These are phyloP conservation scores for Didymella glomerata DNA, from an alignment of 2,329 filamentous ascomycete genomes.

Conservation along the genomic window DNA sequence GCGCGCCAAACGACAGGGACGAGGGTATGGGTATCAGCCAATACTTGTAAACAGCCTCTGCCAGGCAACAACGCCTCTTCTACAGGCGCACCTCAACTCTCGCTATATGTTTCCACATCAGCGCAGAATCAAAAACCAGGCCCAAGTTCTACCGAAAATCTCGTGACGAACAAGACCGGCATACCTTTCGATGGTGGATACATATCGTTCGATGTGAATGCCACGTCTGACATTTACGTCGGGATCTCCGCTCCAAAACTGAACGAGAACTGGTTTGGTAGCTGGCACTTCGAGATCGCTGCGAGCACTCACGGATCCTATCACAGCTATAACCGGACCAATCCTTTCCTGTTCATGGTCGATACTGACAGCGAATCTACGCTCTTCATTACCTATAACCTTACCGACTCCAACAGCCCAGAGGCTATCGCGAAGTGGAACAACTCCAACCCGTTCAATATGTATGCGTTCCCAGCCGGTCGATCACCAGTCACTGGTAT, in stretches of 20 bases:
- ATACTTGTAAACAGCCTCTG: constrained; percentile 81
- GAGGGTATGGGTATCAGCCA: constrained; percentile 80
- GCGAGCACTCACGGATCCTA: constrained; percentile 82
- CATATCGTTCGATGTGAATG: constrained; percentile 68
- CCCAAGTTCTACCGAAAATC: constrained; percentile 60
- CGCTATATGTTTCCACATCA: constrained; percentile 77
- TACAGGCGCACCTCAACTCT: constrained; percentile 69
- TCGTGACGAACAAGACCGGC: constrained; percentile 52
- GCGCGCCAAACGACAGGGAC: constrained; percentile 42
- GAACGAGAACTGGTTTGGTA: constrained; percentile 64
- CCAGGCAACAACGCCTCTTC: constrained; percentile 60
- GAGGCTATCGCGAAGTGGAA: constrained; percentile 64
- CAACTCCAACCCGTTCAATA: constrained; percentile 68
- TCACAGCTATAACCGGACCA: constrained; percentile 68
- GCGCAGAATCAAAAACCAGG: constrained; percentile 71
- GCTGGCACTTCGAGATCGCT: constrained; percentile 83
- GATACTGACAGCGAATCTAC: constrained; percentile 84
- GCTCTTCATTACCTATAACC: constrained; percentile 78
- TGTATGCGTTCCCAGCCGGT: constrained; percentile 76
- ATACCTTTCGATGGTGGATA: constrained; percentile 73
- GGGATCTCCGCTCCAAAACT: constrained; percentile 75
- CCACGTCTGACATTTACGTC: constrained; percentile 76
- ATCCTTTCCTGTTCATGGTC: constrained; percentile 75
- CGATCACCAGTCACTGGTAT: constrained; percentile 70
- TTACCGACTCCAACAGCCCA: constrained; percentile 63